Base-by-base conservation (phyloP, 495 filamentous ascomycete species). In the Hapsidospora chrysogenum region DNA sequence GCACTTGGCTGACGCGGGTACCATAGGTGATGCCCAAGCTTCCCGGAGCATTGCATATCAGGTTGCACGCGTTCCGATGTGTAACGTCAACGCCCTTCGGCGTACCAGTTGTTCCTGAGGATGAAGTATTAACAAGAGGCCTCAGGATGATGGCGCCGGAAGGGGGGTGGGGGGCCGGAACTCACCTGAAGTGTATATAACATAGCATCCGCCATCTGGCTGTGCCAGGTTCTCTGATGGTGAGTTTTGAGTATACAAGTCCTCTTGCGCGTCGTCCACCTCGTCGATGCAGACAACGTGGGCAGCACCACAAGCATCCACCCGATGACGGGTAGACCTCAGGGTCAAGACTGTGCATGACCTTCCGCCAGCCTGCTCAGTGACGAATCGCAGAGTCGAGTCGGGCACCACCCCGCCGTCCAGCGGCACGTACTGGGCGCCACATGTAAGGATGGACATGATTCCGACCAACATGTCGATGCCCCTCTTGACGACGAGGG, bases 401-500 rank as follows among this genome's bases (percentile, higher is more conserved):
- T 46, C 42, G 13, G 56, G 36, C 15, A 51, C 47, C 13, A 60
- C 44, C 7, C 49, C 49, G 13, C 56, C 56, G 34, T 60, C 54
- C 4, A 58, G 35, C 3, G 56, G 70, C 18, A 76, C 70, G 41
- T 60, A 62, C 33, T 58, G 60, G 7, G 48, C 64, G 9, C 68
- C 68, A 7, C 61, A 52, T 14, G 60, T 59, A 7, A 71, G 41
- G 10, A 64, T 44, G 3, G 56, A 66, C 14, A 70, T 36, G 17
- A 67, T 59, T 13, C 56, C 51, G 16, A 68, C 51, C 17, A 66
- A 38, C 41, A 61, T 47, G 33, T 54, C 49, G 28, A 56, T 48
- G 33, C 41, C 42, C 7, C 56, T 48, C 4, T 40, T 43, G 21
- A 43, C 41, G 3, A 53, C 52, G 22, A 56, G 45, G 9, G 38